Base-by-base conservation (phyloP, 2,329 filamentous ascomycete genomes). In the Fusarium caatingaense region DNA sequence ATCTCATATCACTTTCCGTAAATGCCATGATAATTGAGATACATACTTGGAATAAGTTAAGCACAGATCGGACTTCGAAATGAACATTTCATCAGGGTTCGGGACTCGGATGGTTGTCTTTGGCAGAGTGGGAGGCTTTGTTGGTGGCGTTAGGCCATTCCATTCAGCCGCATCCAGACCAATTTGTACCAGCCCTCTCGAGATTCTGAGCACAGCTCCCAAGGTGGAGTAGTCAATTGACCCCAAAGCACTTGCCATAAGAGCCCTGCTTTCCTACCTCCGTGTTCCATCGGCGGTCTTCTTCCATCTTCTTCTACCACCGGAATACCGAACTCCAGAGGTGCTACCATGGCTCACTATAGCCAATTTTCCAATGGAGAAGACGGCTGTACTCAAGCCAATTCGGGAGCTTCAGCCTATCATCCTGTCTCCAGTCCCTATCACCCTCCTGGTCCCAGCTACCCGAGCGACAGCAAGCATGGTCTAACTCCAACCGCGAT, bases 401-500 rank as follows among this genome's bases (percentile, higher is more conserved):
- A 15, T 21, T 6, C 28, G 16, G 27, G 27, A 1, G 3, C n/a
- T 12, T 12, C 37, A 4, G n/a, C 16, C 9, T 51, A 45, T 28
- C 15, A 27, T 15, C 8, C 30, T 2, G 3, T 16, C 5, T 6
- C 0, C 0, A 18, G 15, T 9, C 12, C 45, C 13, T 23, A 27
- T 0, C 4, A 37, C 21, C 45, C 16, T 5, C 25, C 37, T 12
- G 27, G 16, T 9, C 28, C 27, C 5, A 45, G 10, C 1, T 28
- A 40, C 4, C 21, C 8, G 8, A 4, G 18, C 16, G 21, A 5
- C 7, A 21, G 28, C 1, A 61, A 60, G 2, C 37, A 46, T 7
- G 12, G 3, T 0, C 2, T 10, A 0, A 6, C 7, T 18, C 8
- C 37, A 9, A 25, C 23, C 1, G 42, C 41, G 4, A 18, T 5